Base-by-base conservation (phyloP, 148 eudicot genomes). In the Diospyros lotus region DNA sequence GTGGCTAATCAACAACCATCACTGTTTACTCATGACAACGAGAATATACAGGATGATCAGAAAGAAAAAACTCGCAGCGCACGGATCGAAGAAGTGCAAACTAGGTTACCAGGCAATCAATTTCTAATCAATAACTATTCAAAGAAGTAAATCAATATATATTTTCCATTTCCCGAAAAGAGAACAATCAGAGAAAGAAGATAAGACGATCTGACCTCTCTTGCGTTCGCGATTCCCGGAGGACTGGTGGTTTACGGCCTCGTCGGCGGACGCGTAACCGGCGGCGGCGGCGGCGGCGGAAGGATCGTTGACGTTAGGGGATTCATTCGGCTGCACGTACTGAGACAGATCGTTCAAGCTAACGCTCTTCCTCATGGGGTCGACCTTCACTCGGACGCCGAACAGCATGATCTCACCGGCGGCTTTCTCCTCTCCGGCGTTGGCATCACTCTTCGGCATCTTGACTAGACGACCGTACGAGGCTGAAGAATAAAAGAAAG, bases 321-420 rank as follows among this genome's bases (percentile, higher is more conserved):
- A 63, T 42, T 79, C 82, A 4, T 65, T 54, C 5, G 73, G 84
- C 8, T 80, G 89, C 46, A 81, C 82, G 74, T 91, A 91, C 18
- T 91, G 87, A 5, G 93, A 89, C 3, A 91, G 87, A 51, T 91
- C 80, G 66, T 87, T 91, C 79, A 91, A 82, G 59, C 93, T 89
- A 3, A 91, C 90, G 73, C 96, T 87, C 86, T 91, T 91, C 71
- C 96, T 84, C 89, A 91, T 84, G 1, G 93, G 87, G 75, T 91
- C 96, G 13, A 83, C 89, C 73, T 75, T 87, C 1, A 91, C 85
- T n/a, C 96, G 85, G 3, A 91, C 93, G 6, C 96, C 96, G 52
- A 91, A 91, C 66, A 91, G 65, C 88, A 91, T 81, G 69, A 91
- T 78, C 89, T 88, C 96, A 1, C 84, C 86, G 48, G 2, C 59